Base-by-base conservation (phyloP, 2,329 filamentous ascomycete species). In the Colletotrichum simmondsii region DNA sequence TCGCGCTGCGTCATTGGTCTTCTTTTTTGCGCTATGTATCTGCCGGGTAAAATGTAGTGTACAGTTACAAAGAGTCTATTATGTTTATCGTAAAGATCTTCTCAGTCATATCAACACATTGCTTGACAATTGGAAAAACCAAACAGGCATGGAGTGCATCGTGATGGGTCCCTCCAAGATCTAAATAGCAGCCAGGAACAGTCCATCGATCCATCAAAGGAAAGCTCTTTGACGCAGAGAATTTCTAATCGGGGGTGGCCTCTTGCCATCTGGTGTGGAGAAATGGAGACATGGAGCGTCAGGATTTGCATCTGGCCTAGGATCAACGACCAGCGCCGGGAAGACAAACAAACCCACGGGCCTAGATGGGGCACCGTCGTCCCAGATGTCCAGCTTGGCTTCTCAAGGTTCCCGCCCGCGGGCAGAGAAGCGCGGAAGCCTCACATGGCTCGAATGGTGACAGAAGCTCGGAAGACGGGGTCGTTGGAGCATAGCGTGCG, bases 211-310 rank as follows among this genome's bases (percentile, higher is more conserved):
- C 56, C 37, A 26, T 32, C 26, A 60, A 26, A 19, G 19, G 30
- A 1, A 4, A 37, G 19, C 42, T 53, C 57, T 62, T 42, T 53
- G 69, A 53, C 16, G 64, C 28, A 53, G 61, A 72, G 69, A 72
- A 72, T 68, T 72, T 72, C 65, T 49, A 64, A 72, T 24, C 58
- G 49, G 42, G 60, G 69, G n/a, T 26, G 58, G 35, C 42, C 22
- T 59, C n/a, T 53, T 32, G 30, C 30, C 30, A 32, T 32, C 30
- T 32, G 37, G 35, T 62, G 69, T 72, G 69, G 69, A 64, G 69
- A 72, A 42, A 32, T 32, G 42, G 42, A 52, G 24, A 60, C 35
- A 24, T 12, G 10, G 28, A n/a, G 54, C 14, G 59, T 69, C 58
- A 52, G 37, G 64, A 71, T 71, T 67, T 61, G 68, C 63, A 57